These are phyloP conservation scores for Aegilops speltoides DNA, from an alignment of 176 grass and related monocot species.

Conservation along the genomic window DNA sequence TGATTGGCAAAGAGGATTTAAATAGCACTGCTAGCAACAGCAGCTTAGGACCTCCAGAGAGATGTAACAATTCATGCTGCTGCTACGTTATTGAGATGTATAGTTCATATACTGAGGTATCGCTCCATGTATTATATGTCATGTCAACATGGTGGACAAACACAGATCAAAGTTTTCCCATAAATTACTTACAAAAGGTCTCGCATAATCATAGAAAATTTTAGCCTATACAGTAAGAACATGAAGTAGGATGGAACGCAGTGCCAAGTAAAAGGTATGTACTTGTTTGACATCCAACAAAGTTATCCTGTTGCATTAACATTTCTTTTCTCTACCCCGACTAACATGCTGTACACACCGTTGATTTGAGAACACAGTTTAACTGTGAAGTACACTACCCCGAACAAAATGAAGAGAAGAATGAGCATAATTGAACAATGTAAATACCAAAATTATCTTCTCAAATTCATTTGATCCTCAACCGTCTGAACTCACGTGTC, in stretches of 20 bases:
- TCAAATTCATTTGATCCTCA: slow-evolving; percentile 14
- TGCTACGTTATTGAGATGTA: slow-evolving; percentile 26
- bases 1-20: slow-evolving; percentile 31
- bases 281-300: slow-evolving; percentile 5
- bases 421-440: slow-evolving; percentile 27
- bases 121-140: slow-evolving; percentile 20
- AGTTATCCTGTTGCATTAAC: slow-evolving; percentile 12
- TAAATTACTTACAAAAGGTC: neutral
- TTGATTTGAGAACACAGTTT: neutral
- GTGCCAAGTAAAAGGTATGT: neutral
- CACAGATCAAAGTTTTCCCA: slow-evolving; percentile 9
- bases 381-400: slow-evolving; percentile 1
- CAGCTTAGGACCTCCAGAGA: slow-evolving; percentile 16
- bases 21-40: slow-evolving; percentile 8
- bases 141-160: slow-evolving; percentile 29
- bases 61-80: slow-evolving; percentile 16
- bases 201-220: neutral
- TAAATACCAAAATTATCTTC: slow-evolving; percentile 33
- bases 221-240: neutral
- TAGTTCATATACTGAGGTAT: slow-evolving; percentile 28
- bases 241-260: neutral
- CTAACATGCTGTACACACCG: slow-evolving; percentile 40
- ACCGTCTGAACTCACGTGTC: neutral
- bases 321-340: slow-evolving; percentile 25
- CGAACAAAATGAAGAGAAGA: neutral